Percentiles rank a stretch among this genome's conserved stretches.
These are phyloP conservation scores for Claviceps sp. DNA, from an alignment of 2,329 filamentous ascomycete genomes.

Conservation along the genomic window DNA sequence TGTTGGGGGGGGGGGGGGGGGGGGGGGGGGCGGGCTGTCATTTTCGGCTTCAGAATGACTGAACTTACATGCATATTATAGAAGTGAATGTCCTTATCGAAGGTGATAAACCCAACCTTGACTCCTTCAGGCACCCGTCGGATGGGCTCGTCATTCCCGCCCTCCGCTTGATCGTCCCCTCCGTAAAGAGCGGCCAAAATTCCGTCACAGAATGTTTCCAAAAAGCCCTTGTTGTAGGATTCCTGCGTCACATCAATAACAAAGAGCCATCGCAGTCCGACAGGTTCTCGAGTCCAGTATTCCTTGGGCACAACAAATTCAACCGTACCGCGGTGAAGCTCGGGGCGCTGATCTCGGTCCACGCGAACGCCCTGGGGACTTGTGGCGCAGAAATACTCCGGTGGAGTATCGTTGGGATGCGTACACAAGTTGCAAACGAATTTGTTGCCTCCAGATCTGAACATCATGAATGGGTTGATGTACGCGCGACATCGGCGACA, in stretches of 20 bases:
- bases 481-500: slow-evolving; percentile 90
- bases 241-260: slow-evolving; percentile 89
- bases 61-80: slow-evolving; percentile 76
- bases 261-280: slow-evolving; percentile 79
- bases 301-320: slow-evolving; percentile 96
- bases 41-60: slow-evolving; percentile 6
- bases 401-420: slow-evolving; percentile 84
- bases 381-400: slow-evolving; percentile 87
- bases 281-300: slow-evolving; percentile 93
- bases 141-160: slow-evolving; percentile 38
- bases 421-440: slow-evolving; percentile 98
- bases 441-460: slow-evolving; percentile 84
- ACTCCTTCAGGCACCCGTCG: slow-evolving; percentile 59
- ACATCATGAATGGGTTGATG: slow-evolving; percentile 99
- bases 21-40: not conserved
- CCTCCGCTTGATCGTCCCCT: slow-evolving; percentile 35
- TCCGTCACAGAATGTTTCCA: slow-evolving; percentile 82
- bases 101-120: slow-evolving; percentile 90
- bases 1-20: no score
- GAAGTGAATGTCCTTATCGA: slow-evolving; percentile 93
- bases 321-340: slow-evolving; percentile 82
- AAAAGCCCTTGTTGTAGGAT: slow-evolving; percentile 76
- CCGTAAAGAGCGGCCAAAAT: slow-evolving; percentile 78
- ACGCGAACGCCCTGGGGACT: slow-evolving; percentile 76
- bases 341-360: slow-evolving; percentile 77